Conservation (phyloP, 2,329 filamentous ascomycete species). For the Ophidiomyces ophidiicola region DNA sequence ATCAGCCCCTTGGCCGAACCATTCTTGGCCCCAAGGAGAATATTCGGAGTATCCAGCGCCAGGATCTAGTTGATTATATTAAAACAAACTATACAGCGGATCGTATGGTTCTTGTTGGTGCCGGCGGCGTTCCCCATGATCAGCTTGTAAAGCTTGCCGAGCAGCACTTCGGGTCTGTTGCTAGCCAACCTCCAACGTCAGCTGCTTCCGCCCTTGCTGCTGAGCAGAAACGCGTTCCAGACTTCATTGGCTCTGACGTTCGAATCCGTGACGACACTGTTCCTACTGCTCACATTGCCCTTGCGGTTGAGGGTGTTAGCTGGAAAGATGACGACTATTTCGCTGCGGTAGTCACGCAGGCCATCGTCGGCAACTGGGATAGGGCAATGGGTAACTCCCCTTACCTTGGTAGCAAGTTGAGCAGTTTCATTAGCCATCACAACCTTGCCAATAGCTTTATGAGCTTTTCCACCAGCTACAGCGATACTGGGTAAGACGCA, state of each 20-base stretch:
- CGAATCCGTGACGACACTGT: conserved; percentile 92
- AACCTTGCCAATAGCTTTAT: conserved; percentile 99
- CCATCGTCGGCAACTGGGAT: conserved; percentile 99
- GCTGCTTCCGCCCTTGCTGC: conserved; percentile 59
- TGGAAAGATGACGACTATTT: conserved; percentile 99
- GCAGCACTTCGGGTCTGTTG: conserved; percentile 79
- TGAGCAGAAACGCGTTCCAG: conserved; percentile 70
- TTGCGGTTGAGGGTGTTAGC: conserved; percentile 97
- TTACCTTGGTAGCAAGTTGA: conserved; percentile 97
- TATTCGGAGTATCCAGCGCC: conserved; percentile 87
- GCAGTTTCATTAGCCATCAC: conserved; percentile 84
- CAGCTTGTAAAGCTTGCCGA: conserved; percentile 92
- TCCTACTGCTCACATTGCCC: conserved; percentile 91
- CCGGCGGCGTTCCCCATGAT: conserved; percentile 86
- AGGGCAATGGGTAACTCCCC: conserved; percentile 95
- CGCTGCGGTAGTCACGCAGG: conserved; percentile 91
- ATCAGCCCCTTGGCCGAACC: conserved; percentile 89
- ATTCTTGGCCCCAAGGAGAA: conserved; percentile 97
- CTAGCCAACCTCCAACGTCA: conserved; percentile 61
- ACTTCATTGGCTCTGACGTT: conserved; percentile 94
- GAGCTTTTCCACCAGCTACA: conserved; percentile 99
- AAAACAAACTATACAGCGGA: conserved; percentile 99
- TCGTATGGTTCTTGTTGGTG: conserved; percentile 96
- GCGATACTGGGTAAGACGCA: conserved; percentile 80
- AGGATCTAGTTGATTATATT: conserved; percentile 90